phyloP scores from a whole-genome alignment of 2,329 filamentous ascomycete genomes.

The Colletotrichum chrysophilum region DNA sequence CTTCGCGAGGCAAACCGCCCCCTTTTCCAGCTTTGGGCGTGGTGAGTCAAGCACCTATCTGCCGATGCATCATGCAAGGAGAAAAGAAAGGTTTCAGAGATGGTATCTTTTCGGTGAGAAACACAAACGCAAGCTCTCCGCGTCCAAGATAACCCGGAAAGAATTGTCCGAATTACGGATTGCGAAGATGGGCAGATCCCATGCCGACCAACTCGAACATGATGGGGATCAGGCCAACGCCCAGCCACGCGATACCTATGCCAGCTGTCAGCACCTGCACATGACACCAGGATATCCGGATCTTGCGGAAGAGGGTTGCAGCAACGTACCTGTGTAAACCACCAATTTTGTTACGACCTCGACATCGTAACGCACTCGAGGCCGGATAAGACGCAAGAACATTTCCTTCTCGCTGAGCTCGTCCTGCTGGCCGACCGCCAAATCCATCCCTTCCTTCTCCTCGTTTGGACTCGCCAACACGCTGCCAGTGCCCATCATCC shows the following conservation, averaged over 20 bases:
- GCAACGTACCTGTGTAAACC: constrained; percentile 80
- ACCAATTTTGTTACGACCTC: constrained; percentile 97
- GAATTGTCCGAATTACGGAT: background rate
- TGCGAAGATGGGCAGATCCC: constrained; percentile 45
- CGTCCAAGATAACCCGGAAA: background rate
- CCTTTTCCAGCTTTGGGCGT: background rate
- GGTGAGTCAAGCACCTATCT: background rate
- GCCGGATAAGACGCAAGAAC: constrained; percentile 83
- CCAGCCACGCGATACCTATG: constrained; percentile 81
- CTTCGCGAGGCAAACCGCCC: background rate
- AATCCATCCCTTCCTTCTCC: constrained; percentile 37
- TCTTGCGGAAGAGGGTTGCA: constrained; percentile 9
- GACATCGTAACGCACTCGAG: constrained; percentile 94
- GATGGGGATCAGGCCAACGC: constrained; percentile 76
- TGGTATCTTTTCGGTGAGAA: background rate
- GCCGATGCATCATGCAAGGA: constrained; percentile 8
- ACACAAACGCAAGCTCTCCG: background rate
- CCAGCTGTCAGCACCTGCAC: constrained; percentile 13
- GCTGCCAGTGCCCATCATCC: constrained; percentile 74
- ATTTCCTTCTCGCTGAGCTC: constrained; percentile 75
- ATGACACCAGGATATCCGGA: background rate
- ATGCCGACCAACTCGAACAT: constrained; percentile 69
- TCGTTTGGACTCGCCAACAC: constrained; percentile 40
- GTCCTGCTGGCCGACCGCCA: constrained; percentile 47
- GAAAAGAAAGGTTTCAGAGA: background rate